Percentiles rank a stretch among this genome's conserved stretches.
These are phyloP conservation scores for Sporisorium exsertum DNA, from an alignment of 1,284 basidiomycete species.

Conservation along the genomic window DNA sequence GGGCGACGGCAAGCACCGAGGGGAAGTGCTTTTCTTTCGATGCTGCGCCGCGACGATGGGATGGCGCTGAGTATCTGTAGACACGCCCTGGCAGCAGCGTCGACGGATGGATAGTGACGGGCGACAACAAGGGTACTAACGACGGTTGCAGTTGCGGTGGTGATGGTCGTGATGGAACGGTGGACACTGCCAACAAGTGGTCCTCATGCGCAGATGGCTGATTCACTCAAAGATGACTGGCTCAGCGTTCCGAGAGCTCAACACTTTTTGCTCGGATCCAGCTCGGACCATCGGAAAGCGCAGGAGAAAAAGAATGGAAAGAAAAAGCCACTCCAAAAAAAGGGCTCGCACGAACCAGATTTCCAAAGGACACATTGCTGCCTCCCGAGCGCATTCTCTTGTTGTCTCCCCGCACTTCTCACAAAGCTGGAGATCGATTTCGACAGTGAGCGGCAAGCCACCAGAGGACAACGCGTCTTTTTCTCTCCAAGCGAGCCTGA, in stretches of 20 bases:
- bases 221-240: neutral
- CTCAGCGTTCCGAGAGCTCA: neutral
- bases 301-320: neutral
- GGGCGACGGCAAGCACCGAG: neutral
- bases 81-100: neutral
- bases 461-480: neutral
- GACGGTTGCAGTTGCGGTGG: neutral
- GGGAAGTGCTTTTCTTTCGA: neutral
- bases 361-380: neutral
- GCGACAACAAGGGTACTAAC: neutral
- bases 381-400: neutral
- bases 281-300: neutral
- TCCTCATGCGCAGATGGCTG: neutral
- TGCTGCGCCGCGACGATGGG: neutral
- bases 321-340: neutral
- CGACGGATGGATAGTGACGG: neutral
- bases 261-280: constrained; percentile 1
- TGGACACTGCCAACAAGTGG: neutral
- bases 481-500: neutral
- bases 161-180: constrained; percentile 2
- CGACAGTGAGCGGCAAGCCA: neutral
- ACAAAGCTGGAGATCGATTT: neutral
- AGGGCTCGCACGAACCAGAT: neutral
- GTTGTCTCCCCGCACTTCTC: neutral
- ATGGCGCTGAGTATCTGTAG: neutral